A percentile compares a stretch with the other conserved stretches of the same genome.
phyloP scores from a whole-genome alignment of 1,139 yeast genomes.

The Taphrina wiesneri region DNA sequence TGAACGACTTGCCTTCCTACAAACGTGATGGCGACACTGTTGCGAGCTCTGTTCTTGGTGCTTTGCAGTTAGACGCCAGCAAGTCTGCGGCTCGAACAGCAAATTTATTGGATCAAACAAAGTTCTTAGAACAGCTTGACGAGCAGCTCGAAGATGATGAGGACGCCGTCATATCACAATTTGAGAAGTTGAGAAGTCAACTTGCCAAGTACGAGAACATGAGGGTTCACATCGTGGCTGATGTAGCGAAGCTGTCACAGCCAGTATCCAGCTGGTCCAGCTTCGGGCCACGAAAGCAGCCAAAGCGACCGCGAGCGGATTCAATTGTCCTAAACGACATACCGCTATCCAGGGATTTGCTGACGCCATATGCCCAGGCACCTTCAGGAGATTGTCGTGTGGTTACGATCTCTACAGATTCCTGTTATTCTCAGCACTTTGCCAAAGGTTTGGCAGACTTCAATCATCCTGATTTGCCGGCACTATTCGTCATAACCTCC shows the following conservation, averaged over 20 bases:
- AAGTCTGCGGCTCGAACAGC: slow-evolving; percentile 67
- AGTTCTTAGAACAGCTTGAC: slow-evolving; percentile 55
- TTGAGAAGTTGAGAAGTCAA: slow-evolving; percentile 59
- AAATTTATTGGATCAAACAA: slow-evolving; percentile 66
- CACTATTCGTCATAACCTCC: slow-evolving; percentile 71
- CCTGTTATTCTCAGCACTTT: slow-evolving; percentile 67
- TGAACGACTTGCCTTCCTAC: slow-evolving; percentile 73
- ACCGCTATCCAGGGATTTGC: slow-evolving; percentile 59
- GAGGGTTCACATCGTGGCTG: slow-evolving; percentile 72
- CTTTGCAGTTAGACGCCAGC: slow-evolving; percentile 49
- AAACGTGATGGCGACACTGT: slow-evolving; percentile 78
- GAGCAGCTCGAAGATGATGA: slow-evolving; percentile 55
- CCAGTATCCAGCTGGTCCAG: slow-evolving; percentile 68
- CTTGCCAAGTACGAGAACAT: slow-evolving; percentile 63
- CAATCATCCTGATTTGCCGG: slow-evolving; percentile 65
- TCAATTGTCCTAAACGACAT: slow-evolving; percentile 40
- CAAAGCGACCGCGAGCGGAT: slow-evolving; percentile 29
- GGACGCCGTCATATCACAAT: slow-evolving; percentile 53
- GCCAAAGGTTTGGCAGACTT: slow-evolving; percentile 68
- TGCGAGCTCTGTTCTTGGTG: slow-evolving; percentile 62
- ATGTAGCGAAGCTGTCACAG: slow-evolving; percentile 52
- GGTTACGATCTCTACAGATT: slow-evolving; percentile 77
- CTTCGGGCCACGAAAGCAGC: slow-evolving; percentile 29
- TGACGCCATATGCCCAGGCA: slow-evolving; percentile 58
- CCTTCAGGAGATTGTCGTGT: slow-evolving; percentile 52